A percentile compares a stretch with the other conserved stretches of the same genome.
Evolutionary conservation across 2,329 filamentous ascomycete species (phyloP).

Genomic region (Xylaria multiplex): DNA sequence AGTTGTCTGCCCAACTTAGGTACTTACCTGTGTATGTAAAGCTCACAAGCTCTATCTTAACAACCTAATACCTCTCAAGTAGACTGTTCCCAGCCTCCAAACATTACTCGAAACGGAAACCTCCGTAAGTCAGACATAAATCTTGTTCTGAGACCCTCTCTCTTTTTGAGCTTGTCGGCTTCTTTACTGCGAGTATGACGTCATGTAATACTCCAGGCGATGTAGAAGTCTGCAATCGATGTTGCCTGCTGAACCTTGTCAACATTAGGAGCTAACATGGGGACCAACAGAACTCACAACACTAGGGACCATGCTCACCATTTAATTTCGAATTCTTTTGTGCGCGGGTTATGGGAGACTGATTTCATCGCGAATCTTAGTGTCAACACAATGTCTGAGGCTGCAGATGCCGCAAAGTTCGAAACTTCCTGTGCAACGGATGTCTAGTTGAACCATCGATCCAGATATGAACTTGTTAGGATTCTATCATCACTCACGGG

Average conservation of each 20-base stretch:
- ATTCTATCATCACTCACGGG: constrained; percentile 6
- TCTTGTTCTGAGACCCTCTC: background rate
- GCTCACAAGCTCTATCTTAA: background rate
- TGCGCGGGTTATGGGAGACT: too few relatives aligned
- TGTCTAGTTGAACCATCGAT: background rate
- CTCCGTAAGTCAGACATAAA: background rate
- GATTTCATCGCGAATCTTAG: background rate
- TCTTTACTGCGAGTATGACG: background rate
- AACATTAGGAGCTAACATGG: constrained; percentile 5
- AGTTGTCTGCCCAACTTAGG: background rate
- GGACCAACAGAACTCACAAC: background rate
- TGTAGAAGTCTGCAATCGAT: background rate
- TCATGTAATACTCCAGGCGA: background rate
- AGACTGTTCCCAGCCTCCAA: background rate
- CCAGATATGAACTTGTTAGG: background rate
- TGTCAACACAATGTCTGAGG: background rate
- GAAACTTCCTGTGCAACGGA: background rate
- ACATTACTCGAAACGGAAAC: background rate
- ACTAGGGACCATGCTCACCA: too few relatives aligned
- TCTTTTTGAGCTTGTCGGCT: background rate
- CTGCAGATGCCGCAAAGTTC: background rate
- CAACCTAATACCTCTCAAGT: background rate
- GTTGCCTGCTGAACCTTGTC: background rate
- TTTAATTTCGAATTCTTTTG: background rate
- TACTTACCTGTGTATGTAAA: too few relatives aligned